Base-by-base conservation (phyloP, 2,329 filamentous ascomycete genomes). In the Pseudogymnoascus sp. region DNA sequence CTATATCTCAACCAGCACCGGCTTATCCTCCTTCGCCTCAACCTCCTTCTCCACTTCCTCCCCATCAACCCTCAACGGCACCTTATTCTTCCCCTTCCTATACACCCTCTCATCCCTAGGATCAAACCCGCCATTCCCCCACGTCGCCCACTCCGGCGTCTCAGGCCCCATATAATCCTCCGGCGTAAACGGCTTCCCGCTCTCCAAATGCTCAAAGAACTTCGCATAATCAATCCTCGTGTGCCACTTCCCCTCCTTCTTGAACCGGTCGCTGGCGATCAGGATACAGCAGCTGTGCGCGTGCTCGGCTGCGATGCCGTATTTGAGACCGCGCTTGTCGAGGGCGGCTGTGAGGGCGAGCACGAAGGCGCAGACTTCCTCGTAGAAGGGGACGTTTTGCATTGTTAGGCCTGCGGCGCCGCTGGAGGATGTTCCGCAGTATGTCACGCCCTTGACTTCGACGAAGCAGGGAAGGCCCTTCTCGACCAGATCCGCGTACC, bases 331-430 rank as follows among this genome's bases (percentile, higher is more conserved):
- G 41, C 90, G 82, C 60, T 81, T 80, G 38, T 80, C 78, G 11
- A 97, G 79, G 64, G 89, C 87, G 35, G 77, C 76, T 66, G 92
- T 85, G 0, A 97, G 82, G 0, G 88, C 87, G 39, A 83, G 81
- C 8, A 95, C 92, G 71, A 97, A 97, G 2, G 87, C 85, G 36
- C 84, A 84, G 2, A 97, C 90, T 75, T 97, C 93, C 73, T 89
- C 88, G 77, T 97, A 97, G 72, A 96, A 97, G 0, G 93, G 93
- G 8, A 97, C 94, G 72, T 97, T 97, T 70, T 91, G 85, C 93
- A 97, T 97, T n/a, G 87, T 94, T 55, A 97, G 80, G 0, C 93
- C 93, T 0, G 91, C 92, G 61, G 87, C 88, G 3, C 89, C 87
- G 7, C 90, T 90, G 0, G 91, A 91, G 6, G 88, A 88, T 0